These are phyloP conservation scores for Dothideomycetidae sp. DNA, from an alignment of 2,329 filamentous ascomycete genomes.

Conservation along the genomic window DNA sequence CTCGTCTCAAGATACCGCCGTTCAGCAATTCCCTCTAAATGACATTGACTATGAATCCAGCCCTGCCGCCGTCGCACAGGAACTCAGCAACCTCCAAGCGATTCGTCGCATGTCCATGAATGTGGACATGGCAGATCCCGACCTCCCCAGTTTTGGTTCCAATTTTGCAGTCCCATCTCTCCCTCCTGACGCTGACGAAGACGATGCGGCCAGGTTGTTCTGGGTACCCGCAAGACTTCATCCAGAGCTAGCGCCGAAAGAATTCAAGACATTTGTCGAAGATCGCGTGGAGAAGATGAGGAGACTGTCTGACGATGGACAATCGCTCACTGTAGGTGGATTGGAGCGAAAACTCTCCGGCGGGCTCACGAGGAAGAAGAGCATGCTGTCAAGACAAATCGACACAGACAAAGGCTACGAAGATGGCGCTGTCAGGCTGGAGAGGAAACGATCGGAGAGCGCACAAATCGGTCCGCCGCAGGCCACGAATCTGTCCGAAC, in stretches of 20 bases:
- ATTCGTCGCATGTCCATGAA: constrained; percentile 92
- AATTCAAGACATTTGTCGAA: constrained; percentile 94
- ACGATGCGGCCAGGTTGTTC: constrained; percentile 74
- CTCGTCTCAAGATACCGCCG: constrained; percentile 22
- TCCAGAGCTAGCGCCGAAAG: constrained; percentile 84
- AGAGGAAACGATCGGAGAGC: constrained; percentile 50
- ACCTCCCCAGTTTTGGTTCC: constrained; percentile 58
- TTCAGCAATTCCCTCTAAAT: constrained; percentile 51
- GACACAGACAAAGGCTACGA: constrained; percentile 62
- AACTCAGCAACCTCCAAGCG: constrained; percentile 82
- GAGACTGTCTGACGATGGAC: constrained; percentile 57
- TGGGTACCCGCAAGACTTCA: constrained; percentile 95
- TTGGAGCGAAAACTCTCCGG: constrained; percentile 40
- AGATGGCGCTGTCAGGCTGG: constrained; percentile 70
- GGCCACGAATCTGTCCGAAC: constrained; percentile 43
- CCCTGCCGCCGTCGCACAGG: constrained; percentile 76
- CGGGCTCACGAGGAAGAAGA: constrained; percentile 71
- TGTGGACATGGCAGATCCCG: constrained; percentile 55
- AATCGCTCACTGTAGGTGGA: constrained; percentile 46
- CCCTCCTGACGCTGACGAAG: constrained; percentile 60
- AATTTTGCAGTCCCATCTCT: constrained; percentile 48
- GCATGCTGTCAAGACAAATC: constrained; percentile 86
- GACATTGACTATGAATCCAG: constrained; percentile 82
- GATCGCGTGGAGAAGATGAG: constrained; percentile 84
- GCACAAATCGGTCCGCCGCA: constrained; percentile 28